phyloP scores from a whole-genome alignment of 768 basidiomycete genomes.

The Termitomyces sp. region DNA sequence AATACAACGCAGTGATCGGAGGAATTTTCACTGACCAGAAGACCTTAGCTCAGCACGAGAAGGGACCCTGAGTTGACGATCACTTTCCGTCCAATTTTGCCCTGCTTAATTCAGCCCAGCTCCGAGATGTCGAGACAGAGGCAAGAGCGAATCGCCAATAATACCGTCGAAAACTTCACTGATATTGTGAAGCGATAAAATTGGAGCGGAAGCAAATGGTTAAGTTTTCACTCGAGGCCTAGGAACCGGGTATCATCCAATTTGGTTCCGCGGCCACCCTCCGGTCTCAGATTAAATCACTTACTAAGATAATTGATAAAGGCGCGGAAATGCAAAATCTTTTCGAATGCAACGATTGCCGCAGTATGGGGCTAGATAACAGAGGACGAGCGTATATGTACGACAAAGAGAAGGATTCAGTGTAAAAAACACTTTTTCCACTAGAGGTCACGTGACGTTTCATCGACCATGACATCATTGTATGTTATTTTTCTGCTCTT shows the following conservation, averaged over 20 bases:
- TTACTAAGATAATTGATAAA: background rate
- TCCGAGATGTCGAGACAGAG: background rate
- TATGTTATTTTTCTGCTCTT: background rate
- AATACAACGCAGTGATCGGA: conserved; percentile 8
- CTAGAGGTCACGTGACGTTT: background rate
- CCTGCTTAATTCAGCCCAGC: background rate
- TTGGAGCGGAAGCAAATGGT: conserved; percentile 1
- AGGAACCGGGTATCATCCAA: conserved; percentile 9
- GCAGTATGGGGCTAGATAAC: background rate
- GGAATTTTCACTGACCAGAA: conserved; percentile 6
- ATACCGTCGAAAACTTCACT: background rate
- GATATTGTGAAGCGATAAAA: background rate
- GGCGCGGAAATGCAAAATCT: background rate
- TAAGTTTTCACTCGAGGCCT: conserved; percentile 4
- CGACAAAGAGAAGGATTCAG: background rate
- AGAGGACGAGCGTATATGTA: background rate
- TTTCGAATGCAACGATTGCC: background rate
- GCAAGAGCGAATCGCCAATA: background rate
- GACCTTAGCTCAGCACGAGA: background rate
- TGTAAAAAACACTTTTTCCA: background rate
- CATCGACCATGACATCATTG: background rate
- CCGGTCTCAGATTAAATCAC: background rate
- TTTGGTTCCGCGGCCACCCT: conserved; percentile 7
- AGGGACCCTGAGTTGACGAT: conserved; percentile 1
- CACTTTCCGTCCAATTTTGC: background rate